Conservation (phyloP, 345 rosid genomes). For the Eucalyptus melliodora region DNA sequence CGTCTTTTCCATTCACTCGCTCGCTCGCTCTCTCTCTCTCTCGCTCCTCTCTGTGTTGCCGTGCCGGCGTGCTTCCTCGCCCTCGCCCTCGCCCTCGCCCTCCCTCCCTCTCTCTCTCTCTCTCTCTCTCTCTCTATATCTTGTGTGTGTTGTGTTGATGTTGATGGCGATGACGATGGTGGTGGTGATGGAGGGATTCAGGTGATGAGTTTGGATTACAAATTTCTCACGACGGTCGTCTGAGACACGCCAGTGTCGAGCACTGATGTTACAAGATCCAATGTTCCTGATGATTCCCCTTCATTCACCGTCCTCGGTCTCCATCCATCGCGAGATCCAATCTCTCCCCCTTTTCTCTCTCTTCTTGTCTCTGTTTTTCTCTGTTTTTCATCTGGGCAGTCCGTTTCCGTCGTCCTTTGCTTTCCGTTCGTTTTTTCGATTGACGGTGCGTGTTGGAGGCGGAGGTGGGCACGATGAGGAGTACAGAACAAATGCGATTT, state of each 20-base stretch:
- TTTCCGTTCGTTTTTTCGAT: not conserved
- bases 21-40: not conserved
- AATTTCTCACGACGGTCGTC: constrained; percentile 77
- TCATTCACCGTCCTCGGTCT: not conserved
- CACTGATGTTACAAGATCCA: constrained; percentile 23
- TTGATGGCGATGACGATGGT: not conserved
- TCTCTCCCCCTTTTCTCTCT: not conserved
- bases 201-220: constrained; percentile 34
- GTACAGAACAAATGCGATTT: not conserved
- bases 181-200: constrained; percentile 2
- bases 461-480: constrained; percentile 22
- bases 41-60: no score
- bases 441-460: not conserved
- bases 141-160: not conserved
- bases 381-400: not conserved
- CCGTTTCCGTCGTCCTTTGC: not conserved
- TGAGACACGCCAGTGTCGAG: constrained; percentile 27
- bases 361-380: not conserved
- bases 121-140: not conserved
- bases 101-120: not conserved
- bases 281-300: constrained; percentile 21
- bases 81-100: no score
- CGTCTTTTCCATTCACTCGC: not conserved
- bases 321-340: not conserved
- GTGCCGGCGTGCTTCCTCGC: not conserved